phyloP scores from a whole-genome alignment of 306 rosid species.

The Rosa chinensis region DNA sequence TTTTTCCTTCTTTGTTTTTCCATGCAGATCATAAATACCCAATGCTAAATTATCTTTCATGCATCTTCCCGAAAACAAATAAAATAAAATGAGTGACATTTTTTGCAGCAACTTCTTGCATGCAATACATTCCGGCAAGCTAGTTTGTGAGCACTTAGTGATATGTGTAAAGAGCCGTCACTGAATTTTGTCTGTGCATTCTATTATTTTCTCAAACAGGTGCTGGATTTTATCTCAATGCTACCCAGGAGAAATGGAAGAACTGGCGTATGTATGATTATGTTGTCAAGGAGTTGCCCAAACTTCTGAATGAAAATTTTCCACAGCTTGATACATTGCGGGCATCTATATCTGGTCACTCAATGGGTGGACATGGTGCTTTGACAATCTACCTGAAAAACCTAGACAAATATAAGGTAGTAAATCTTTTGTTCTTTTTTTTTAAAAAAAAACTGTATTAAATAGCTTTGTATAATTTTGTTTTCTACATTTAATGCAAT shows the following conservation, averaged over 20 bases:
- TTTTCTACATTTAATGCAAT: not conserved
- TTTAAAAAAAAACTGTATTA: not conserved
- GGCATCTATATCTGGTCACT: slow-evolving; percentile 90
- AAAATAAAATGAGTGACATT: not conserved
- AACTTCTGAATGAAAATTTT: slow-evolving; percentile 67
- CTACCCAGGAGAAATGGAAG: slow-evolving; percentile 96
- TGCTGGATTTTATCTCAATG: slow-evolving; percentile 95
- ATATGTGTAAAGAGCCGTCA: not conserved
- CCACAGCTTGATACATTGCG: slow-evolving; percentile 74
- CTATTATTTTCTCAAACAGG: slow-evolving; percentile 47
- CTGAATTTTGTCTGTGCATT: not conserved
- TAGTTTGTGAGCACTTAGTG: not conserved
- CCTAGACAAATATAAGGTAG: slow-evolving; percentile 83
- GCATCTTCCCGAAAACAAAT: not conserved
- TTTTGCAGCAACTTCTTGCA: not conserved
- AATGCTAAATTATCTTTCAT: not conserved
- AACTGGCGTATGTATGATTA: slow-evolving; percentile 98
- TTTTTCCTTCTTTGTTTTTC: not conserved
- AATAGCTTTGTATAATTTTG: not conserved
- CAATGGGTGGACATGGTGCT: slow-evolving; percentile 99
- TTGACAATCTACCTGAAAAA: slow-evolving; percentile 82
- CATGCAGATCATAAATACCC: not conserved
- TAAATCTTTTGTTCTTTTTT: too few species aligned
- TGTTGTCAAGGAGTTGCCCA: slow-evolving; percentile 83
- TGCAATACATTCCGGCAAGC: not conserved